A percentile compares a stretch with the other conserved stretches of the same genome.
Evolutionary conservation across 306 rosid genomes (phyloP).

Genomic region (Lathyrus oleraceus): DNA sequence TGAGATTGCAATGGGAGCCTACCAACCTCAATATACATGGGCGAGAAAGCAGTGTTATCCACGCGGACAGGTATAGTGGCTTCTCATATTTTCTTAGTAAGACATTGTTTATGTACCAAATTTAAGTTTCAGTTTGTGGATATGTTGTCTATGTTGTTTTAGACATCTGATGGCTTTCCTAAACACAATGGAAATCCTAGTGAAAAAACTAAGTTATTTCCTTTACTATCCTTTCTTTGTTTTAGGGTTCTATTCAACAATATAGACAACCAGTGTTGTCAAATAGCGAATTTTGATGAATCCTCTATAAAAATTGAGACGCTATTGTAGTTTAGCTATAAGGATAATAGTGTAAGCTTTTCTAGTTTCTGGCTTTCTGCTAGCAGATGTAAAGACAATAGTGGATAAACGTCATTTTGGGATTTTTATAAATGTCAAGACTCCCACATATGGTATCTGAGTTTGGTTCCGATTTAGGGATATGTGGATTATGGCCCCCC

Average conservation of each 20-base stretch:
- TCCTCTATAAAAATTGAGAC: neutral
- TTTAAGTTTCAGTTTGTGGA: conserved; percentile 2
- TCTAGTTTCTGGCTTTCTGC: neutral
- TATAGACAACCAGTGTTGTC: neutral
- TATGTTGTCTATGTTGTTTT: conserved; percentile 7
- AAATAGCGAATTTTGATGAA: neutral
- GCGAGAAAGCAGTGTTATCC: conserved; percentile 66
- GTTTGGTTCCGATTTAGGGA: too few relatives aligned
- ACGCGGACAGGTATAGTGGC: conserved; percentile 67
- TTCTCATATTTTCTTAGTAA: conserved; percentile 19
- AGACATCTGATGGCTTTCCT: conserved; percentile 1
- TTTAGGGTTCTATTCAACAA: neutral
- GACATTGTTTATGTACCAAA: neutral
- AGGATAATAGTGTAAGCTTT: neutral
- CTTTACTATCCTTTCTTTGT: conserved; percentile 4
- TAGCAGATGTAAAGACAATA: neutral
- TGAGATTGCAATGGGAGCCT: conserved; percentile 99
- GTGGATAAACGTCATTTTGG: neutral
- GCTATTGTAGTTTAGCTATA: neutral
- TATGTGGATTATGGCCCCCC: too few relatives aligned
- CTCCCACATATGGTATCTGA: too few relatives aligned
- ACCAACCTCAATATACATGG: conserved; percentile 85
- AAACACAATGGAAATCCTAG: neutral
- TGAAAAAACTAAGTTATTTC: neutral
- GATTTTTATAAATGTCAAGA: too few relatives aligned